Conservation (phyloP, 2,329 filamentous ascomycete genomes). For the Volutella citrinella region DNA sequence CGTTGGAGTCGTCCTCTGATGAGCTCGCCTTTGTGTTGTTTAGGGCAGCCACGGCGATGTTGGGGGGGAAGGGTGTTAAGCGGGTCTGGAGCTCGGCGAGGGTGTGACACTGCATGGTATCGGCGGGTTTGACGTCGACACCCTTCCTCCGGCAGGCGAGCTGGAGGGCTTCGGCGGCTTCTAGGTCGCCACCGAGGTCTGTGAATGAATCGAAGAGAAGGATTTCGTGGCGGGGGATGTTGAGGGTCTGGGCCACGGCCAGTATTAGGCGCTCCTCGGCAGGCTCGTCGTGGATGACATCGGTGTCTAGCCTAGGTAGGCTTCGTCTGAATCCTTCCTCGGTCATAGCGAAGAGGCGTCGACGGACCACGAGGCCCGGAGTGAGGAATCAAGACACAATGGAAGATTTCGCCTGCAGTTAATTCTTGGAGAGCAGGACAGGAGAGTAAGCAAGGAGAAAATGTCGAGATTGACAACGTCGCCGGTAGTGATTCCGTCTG, state of each 20-base stretch:
- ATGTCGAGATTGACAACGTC: too few species aligned
- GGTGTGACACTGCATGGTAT: constrained; percentile 42
- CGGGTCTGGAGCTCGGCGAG: constrained; percentile 44
- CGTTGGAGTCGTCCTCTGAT: constrained; percentile 9
- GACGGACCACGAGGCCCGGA: background rate
- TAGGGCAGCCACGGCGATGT: background rate
- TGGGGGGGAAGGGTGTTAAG: constrained; percentile 20
- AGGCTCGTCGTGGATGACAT: constrained; percentile 14
- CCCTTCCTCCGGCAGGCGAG: constrained; percentile 16
- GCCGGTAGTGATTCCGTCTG: too few species aligned
- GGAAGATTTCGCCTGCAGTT: too few species aligned
- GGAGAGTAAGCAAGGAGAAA: too few species aligned
- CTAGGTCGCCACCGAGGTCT: constrained; percentile 41
- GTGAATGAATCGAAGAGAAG: constrained; percentile 40
- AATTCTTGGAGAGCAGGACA: too few species aligned
- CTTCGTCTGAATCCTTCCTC: constrained; percentile 7
- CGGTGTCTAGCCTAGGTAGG: constrained; percentile 23
- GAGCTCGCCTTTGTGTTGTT: constrained; percentile 1
- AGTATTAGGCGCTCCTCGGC: constrained; percentile 30
- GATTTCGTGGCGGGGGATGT: constrained; percentile 29
- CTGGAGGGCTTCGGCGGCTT: constrained; percentile 25
- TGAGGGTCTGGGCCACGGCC: constrained; percentile 36
- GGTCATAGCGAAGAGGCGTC: constrained; percentile 6
- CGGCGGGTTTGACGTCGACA: constrained; percentile 35
- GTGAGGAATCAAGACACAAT: too few species aligned